A percentile compares a stretch with the other conserved stretches of the same genome.
Evolutionary conservation across 768 basidiomycete species (phyloP).

Genomic region (Lepiota brunneoincarnata): DNA sequence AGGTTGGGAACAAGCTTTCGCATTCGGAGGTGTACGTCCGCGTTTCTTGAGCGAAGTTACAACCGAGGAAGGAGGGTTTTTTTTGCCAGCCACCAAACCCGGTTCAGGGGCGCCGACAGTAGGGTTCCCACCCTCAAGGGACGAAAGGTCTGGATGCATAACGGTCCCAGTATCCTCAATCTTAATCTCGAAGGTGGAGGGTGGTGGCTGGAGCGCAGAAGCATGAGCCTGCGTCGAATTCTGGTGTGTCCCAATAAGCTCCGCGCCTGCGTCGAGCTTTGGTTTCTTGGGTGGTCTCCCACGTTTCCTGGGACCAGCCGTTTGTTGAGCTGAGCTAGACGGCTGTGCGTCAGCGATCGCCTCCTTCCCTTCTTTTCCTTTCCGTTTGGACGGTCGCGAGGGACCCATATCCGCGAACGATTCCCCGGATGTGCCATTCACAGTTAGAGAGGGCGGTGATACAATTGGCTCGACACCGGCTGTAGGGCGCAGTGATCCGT

Average conservation of each 20-base stretch:
- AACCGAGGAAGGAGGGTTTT: too few relatives aligned
- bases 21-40: too few relatives aligned
- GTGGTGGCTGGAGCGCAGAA: background rate
- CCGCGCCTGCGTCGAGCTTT: background rate
- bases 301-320: background rate
- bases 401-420: background rate
- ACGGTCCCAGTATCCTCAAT: too few relatives aligned
- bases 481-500: too few relatives aligned
- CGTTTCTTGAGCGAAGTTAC: too few relatives aligned
- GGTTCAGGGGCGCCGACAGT: too few relatives aligned
- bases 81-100: too few relatives aligned
- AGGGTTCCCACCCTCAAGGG: too few relatives aligned
- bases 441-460: background rate
- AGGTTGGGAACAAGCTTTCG: too few relatives aligned
- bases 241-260: background rate
- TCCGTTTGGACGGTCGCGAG: background rate
- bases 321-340: too few relatives aligned
- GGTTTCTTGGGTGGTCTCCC: background rate
- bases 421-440: background rate
- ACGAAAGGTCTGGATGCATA: too few relatives aligned
- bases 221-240: background rate
- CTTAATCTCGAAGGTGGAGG: background rate
- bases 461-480: too few relatives aligned
- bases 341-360: background rate
- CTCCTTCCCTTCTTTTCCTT: conserved; percentile 1